A percentile compares a stretch with the other conserved stretches of the same genome.
Evolutionary conservation across 108 stramenopile genomes (phyloP).

Genomic region (Conticribra weissflogii): DNA sequence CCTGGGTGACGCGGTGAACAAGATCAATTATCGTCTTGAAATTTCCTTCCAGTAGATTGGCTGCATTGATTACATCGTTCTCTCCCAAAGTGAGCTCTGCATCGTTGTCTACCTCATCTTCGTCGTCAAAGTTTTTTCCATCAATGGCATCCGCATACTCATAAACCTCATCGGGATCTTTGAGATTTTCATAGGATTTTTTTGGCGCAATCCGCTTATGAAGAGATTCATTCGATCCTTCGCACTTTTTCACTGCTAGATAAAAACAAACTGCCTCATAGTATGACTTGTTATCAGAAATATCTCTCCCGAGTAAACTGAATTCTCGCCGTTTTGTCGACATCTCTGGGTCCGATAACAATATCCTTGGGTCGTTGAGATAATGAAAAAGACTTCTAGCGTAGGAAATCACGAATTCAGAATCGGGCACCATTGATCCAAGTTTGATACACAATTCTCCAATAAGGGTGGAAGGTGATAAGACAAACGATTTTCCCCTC

Average conservation of each 20-base stretch:
- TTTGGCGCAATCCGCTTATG: slow-evolving; percentile 7
- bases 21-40: slow-evolving; percentile 25
- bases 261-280: slow-evolving; percentile 77
- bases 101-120: slow-evolving; percentile 37
- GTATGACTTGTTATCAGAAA: slow-evolving; percentile 31
- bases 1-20: slow-evolving; percentile 22
- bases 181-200: neutral
- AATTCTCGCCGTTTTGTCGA: neutral
- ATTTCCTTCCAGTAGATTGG: slow-evolving; percentile 34
- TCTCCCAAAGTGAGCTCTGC: slow-evolving; percentile 28
- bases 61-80: slow-evolving; percentile 32
- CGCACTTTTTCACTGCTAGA: slow-evolving; percentile 46
- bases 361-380: neutral
- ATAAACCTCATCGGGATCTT: neutral
- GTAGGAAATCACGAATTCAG: slow-evolving; percentile 26
- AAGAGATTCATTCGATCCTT: slow-evolving; percentile 20
- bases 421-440: slow-evolving; percentile 36
- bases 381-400: slow-evolving; percentile 22
- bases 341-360: neutral
- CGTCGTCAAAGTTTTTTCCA: slow-evolving; percentile 10
- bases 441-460: slow-evolving; percentile 43
- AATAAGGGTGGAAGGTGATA: slow-evolving; percentile 23
- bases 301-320: slow-evolving; percentile 28
- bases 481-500: neutral
- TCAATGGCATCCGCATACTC: slow-evolving; percentile 8